Conservation (phyloP, 2,329 filamentous ascomycete genomes). For the Epichloe glyceriae region DNA sequence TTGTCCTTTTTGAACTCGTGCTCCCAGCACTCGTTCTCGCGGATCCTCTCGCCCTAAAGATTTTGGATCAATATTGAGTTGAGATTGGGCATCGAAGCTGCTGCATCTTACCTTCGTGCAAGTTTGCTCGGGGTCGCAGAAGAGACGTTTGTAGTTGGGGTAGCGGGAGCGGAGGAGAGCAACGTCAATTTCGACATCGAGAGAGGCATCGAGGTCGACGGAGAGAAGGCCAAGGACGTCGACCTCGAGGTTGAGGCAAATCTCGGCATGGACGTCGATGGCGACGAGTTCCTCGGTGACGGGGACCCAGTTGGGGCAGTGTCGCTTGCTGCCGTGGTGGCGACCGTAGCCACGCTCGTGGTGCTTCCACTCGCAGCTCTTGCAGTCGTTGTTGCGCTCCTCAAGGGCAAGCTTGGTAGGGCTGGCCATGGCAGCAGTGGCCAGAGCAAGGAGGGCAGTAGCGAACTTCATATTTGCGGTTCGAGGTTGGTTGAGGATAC, state of each 20-base stretch:
- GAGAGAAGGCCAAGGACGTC: neutral
- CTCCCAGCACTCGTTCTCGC: neutral
- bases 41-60: neutral
- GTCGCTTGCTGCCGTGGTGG: neutral
- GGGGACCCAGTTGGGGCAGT: conserved; percentile 1
- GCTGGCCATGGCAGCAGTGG: conserved; percentile 1
- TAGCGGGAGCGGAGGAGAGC: neutral
- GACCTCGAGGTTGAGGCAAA: neutral
- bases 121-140: neutral
- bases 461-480: conserved; percentile 2
- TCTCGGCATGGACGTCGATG: neutral
- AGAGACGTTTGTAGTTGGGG: neutral
- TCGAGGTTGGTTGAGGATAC: neutral
- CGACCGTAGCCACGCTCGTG: neutral
- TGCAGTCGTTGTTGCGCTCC: neutral
- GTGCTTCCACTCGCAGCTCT: neutral
- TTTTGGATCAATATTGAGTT: neutral
- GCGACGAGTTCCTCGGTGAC: neutral
- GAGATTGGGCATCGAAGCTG: too few relatives aligned
- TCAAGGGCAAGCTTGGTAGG: neutral
- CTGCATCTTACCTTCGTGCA: neutral
- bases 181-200: conserved; percentile 1
- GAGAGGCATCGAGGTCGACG: neutral
- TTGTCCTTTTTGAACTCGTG: neutral
- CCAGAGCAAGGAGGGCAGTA: neutral